Percentiles rank a stretch among this genome's conserved stretches.
phyloP scores from a whole-genome alignment of 139 green algal species.

The Eudorina sp. region DNA sequence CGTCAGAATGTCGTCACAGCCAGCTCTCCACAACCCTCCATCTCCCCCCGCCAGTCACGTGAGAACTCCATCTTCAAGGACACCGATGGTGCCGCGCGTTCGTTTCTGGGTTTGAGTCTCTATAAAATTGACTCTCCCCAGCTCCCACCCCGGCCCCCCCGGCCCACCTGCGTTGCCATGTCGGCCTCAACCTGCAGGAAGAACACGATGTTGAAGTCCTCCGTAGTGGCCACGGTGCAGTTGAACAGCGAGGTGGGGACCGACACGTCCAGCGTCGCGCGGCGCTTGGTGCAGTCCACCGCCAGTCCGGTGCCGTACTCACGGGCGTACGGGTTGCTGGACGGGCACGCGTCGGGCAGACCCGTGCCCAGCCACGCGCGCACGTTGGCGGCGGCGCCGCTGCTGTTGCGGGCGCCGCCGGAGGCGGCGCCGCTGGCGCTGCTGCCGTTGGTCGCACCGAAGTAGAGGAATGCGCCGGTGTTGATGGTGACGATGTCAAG shows the following conservation, averaged over 20 bases:
- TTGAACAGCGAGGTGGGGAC: conserved; percentile 10
- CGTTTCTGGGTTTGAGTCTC: no score
- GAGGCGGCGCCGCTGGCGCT: no score
- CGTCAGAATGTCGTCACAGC: no score
- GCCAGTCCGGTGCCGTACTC: background rate
- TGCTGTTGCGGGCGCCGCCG: background rate
- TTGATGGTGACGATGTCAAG: background rate
- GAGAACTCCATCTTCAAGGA: no score
- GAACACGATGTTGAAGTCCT: conserved; percentile 20
- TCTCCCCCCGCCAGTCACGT: no score
- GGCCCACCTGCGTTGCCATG: background rate
- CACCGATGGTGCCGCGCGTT: no score
- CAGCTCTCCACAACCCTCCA: no score
- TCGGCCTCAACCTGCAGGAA: conserved; percentile 22
- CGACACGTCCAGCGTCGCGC: conserved; percentile 14
- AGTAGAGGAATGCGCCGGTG: background rate
- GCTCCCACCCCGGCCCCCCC: no score
- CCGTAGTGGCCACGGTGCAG: conserved; percentile 11
- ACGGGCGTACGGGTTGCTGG: background rate
- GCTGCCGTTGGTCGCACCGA: no score
- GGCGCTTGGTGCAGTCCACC: conserved; percentile 5
- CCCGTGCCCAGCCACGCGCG: background rate
- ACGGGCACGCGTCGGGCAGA: background rate
- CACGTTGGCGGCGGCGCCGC: background rate
- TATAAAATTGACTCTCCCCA: no score